Percentiles rank a stretch among this genome's conserved stretches.
Conservation (phyloP, 495 filamentous ascomycete genomes). For the Letharia lupina region DNA sequence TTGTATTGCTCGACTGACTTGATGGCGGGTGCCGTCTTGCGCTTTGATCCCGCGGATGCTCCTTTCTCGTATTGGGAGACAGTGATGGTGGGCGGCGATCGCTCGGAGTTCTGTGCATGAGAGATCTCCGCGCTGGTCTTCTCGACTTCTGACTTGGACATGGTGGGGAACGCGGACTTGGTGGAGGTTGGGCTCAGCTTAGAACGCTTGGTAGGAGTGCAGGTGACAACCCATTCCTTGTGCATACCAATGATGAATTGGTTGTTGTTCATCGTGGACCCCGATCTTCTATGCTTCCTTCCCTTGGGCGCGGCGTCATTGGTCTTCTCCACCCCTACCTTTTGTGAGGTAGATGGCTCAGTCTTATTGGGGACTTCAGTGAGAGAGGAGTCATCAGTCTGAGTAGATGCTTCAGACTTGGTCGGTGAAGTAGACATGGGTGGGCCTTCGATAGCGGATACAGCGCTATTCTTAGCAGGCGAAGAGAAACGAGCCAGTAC, state of each 20-base stretch:
- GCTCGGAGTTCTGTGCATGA: not conserved
- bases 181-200: not conserved
- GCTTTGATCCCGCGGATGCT: not conserved
- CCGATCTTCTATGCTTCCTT: not conserved
- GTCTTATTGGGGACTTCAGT: not conserved
- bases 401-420: conserved; percentile 4
- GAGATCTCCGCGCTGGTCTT: not conserved
- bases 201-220: conserved; percentile 2
- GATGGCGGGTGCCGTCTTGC: not conserved
- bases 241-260: conserved; percentile 4
- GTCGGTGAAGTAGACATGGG: not conserved
- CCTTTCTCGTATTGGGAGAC: not conserved
- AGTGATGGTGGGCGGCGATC: not conserved
- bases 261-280: not conserved
- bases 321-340: not conserved
- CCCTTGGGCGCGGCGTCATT: not conserved
- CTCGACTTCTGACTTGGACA: not conserved
- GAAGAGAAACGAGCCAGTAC: not conserved
- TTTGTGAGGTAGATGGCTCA: not conserved
- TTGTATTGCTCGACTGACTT: not conserved
- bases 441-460: not conserved
- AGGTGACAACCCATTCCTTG: conserved; percentile 4
- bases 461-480: not conserved
- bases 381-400: not conserved
- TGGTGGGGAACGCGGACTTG: not conserved